Evolutionary conservation across 805 yeast species (phyloP).

Genomic region (Maudiozyma serrabonitensis): DNA sequence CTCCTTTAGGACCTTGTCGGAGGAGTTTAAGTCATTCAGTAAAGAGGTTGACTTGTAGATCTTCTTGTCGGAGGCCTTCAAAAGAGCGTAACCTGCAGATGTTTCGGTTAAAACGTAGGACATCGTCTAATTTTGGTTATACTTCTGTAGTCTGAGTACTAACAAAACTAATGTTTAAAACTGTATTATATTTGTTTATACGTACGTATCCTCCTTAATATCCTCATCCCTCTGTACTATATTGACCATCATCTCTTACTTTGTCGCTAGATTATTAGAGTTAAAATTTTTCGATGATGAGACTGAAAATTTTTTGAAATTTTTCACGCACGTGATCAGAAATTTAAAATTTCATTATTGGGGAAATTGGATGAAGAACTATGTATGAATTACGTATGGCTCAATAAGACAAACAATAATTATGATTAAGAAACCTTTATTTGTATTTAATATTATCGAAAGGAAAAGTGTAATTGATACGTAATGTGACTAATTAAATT

Average conservation of each 20-base stretch:
- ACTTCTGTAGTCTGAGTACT: not conserved
- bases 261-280: not conserved
- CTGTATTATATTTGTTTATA: not conserved
- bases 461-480: not conserved
- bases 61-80: slow-evolving; percentile 96
- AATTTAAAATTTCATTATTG: no score
- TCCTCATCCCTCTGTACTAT: not conserved
- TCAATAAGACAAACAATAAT: no score
- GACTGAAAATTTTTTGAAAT: not conserved
- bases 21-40: slow-evolving; percentile 65
- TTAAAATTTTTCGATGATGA: slow-evolving; percentile 2
- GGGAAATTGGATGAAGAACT: no score
- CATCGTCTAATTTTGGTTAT: slow-evolving; percentile 33
- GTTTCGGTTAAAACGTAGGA: slow-evolving; percentile 93
- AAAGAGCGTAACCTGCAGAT: slow-evolving; percentile 96
- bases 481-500: not conserved
- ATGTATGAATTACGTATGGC: no score
- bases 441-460: not conserved
- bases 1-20: slow-evolving; percentile 79
- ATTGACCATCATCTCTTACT: not conserved
- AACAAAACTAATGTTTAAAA: not conserved
- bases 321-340: not conserved
- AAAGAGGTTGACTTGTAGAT: slow-evolving; percentile 75
- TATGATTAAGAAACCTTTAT: no score
- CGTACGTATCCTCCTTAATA: not conserved